Evolutionary conservation across 2,329 filamentous ascomycete genomes (phyloP), one percentile per base, ranked within the genome.

Genomic region (Pseudocercospora pini-densiflorae): DNA sequence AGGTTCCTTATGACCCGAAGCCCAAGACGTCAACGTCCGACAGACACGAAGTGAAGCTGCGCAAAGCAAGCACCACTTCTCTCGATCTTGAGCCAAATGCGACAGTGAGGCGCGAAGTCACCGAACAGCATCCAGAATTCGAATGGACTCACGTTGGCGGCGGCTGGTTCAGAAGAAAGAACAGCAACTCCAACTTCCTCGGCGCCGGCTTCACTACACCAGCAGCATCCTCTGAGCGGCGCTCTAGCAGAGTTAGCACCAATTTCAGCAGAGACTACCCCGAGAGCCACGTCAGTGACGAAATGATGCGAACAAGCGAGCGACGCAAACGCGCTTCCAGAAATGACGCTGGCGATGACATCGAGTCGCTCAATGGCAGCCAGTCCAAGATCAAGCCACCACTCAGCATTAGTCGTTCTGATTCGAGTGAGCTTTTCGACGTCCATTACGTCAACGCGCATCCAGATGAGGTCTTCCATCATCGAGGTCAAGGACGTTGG

Each of bases 401-500:
- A 16, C 59, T 51, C 24, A 47, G 45, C 24, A 51, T 49, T 9
- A 64, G 66, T 21, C 68, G 70, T 47, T 67, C 58, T 27, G 65
- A 67, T 49, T 59, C 60, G 49, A 51, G 59, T n/a, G 40, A 61
- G 40, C 62, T 72, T 7, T 73, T 69, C 59, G 65, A 67, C 62
- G 72, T 71, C 47, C 60, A 59, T 6, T 75, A 74, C 58, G 71
- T 74, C 10, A 61, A 70, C 19, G 36, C 61, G 16, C 73, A 74
- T 67, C 73, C 74, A 0, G 64, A 72, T 16, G 71, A 75, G 45
- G 59, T 72, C 9, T 71, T 74, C 58, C 67, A 74, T 55, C 71
- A 74, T 55, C 69, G 69, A 19, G 71, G 72, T n/a, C 68, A 71
- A 60, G 71, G 72, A 3, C 66, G 68, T n/a, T 73, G 70, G 70